Evolutionary conservation across 2,329 filamentous ascomycete genomes (phyloP).

Genomic region (Fusarium sp.): DNA sequence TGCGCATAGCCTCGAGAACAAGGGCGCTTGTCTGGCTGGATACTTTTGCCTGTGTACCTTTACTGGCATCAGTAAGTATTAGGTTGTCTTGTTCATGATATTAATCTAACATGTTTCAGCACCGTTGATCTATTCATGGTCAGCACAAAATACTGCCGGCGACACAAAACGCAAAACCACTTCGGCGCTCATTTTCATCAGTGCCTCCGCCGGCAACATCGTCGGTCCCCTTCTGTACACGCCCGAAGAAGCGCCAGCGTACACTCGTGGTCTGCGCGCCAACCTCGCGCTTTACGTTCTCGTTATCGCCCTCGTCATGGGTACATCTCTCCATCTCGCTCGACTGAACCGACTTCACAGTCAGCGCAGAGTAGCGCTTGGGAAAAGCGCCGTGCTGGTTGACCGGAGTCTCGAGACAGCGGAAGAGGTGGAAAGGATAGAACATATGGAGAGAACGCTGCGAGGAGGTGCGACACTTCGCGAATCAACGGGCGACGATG

Average conservation of each 20-base stretch:
- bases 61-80: constrained; percentile 54
- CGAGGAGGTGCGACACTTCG: constrained; percentile 16
- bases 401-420: constrained; percentile 69
- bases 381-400: constrained; percentile 68
- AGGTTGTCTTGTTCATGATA: constrained; percentile 23
- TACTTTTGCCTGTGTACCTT: constrained; percentile 71
- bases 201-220: constrained; percentile 74
- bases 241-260: constrained; percentile 57
- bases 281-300: constrained; percentile 71
- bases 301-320: constrained; percentile 63
- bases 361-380: constrained; percentile 64
- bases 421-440: constrained; percentile 55
- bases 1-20: constrained; percentile 58
- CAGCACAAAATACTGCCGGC: constrained; percentile 72
- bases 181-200: constrained; percentile 73
- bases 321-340: constrained; percentile 60
- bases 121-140: constrained; percentile 71
- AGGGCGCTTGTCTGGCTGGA: constrained; percentile 63
- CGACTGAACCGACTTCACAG: constrained; percentile 67
- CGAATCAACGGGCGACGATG: constrained; percentile 10
- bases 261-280: constrained; percentile 65
- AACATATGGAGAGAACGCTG: constrained; percentile 43
- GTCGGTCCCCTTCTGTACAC: constrained; percentile 74
- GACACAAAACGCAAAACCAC: constrained; percentile 77
- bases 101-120: constrained; percentile 48